Evolutionary conservation across 1,284 basidiomycete genomes (phyloP).

Genomic region (Tetrapyrgos nigripes): DNA sequence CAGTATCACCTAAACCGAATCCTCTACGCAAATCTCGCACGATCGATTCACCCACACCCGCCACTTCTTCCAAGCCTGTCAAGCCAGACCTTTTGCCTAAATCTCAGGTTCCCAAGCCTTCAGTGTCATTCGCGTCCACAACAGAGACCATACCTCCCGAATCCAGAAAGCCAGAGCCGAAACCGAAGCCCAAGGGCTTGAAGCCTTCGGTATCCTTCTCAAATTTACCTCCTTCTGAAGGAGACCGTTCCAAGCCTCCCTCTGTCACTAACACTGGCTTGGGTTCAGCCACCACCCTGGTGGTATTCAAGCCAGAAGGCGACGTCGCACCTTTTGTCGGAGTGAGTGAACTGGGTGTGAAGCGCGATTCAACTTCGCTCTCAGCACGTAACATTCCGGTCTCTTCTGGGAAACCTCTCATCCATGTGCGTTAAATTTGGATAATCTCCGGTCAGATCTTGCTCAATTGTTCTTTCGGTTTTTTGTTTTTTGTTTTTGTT

Average conservation of each 20-base stretch:
- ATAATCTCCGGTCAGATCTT: conserved; percentile 51
- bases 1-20: conserved; percentile 43
- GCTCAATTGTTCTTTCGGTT: conserved; percentile 43
- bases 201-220: not conserved
- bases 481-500: conserved; percentile 34
- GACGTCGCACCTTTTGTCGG: conserved; percentile 28
- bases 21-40: conserved; percentile 51
- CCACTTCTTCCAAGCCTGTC: conserved; percentile 1
- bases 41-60: conserved; percentile 25
- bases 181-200: conserved; percentile 4
- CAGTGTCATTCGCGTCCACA: not conserved
- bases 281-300: conserved; percentile 55
- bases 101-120: conserved; percentile 1
- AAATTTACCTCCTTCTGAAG: not conserved
- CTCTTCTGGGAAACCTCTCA: conserved; percentile 66
- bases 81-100: not conserved
- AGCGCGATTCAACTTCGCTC: conserved; percentile 25
- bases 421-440: conserved; percentile 84
- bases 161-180: not conserved
- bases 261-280: conserved; percentile 28
- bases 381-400: conserved; percentile 42
- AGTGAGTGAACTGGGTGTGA: conserved; percentile 68
- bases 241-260: conserved; percentile 7
- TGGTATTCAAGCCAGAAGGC: conserved; percentile 45
- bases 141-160: not conserved